Conservation (phyloP, 208 protist species). For the Acanthamoeba polyphaga region DNA sequence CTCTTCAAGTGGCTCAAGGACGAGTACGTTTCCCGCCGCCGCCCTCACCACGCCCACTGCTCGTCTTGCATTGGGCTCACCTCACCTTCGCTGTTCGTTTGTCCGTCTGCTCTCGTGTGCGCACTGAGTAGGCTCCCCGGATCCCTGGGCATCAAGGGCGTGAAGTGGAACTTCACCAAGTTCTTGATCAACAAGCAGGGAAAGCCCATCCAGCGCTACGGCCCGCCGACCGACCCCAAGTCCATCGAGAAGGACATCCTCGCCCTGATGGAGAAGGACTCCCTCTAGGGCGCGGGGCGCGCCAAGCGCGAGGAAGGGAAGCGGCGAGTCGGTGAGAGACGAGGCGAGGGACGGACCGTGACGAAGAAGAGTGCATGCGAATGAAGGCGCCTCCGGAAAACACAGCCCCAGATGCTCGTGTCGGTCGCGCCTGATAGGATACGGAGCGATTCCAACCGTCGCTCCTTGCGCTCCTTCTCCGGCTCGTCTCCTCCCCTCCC, state of each 20-base stretch:
- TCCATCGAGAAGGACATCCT: slow-evolving; percentile 70
- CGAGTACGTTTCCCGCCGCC: neutral
- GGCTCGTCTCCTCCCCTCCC: neutral
- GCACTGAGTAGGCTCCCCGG: neutral
- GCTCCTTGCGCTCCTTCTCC: slow-evolving; percentile 29
- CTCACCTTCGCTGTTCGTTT: neutral
- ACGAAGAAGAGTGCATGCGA: slow-evolving; percentile 31
- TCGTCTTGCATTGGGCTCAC: neutral
- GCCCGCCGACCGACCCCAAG: slow-evolving; percentile 37
- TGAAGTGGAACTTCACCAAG: slow-evolving; percentile 80
- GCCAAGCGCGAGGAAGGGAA: neutral
- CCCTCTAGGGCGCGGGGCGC: neutral
- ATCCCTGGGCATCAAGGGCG: slow-evolving; percentile 27
- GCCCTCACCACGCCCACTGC: too few relatives aligned
- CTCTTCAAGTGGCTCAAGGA: slow-evolving; percentile 72
- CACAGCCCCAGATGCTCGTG: slow-evolving; percentile 28
- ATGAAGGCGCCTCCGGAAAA: slow-evolving; percentile 61
- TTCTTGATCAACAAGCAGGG: slow-evolving; percentile 70
- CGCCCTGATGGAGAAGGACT: slow-evolving; percentile 7
- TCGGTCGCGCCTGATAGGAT: slow-evolving; percentile 35
- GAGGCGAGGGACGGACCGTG: neutral
- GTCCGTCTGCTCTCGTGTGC: too few relatives aligned
- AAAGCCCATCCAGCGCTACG: slow-evolving; percentile 47
- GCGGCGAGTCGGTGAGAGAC: neutral
- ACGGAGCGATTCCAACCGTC: slow-evolving; percentile 57